A percentile compares a stretch with the other conserved stretches of the same genome.
Evolutionary conservation across 164 flowering plant species (phyloP).

Genomic region (Tinospora cordifolia): DNA sequence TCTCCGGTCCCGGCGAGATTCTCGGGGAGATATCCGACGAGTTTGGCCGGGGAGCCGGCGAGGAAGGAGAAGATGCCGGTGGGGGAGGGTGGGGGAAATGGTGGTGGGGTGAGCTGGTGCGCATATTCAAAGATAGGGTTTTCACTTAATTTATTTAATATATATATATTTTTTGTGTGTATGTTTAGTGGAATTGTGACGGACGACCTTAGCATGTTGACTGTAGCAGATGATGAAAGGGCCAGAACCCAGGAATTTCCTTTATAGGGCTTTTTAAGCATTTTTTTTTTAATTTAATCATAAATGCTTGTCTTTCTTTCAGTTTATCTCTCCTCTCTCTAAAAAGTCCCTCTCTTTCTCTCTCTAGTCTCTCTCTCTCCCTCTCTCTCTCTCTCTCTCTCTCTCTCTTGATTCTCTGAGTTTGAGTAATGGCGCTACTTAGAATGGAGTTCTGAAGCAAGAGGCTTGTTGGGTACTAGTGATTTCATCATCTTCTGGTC

Average conservation of each 20-base stretch:
- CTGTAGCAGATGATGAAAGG: constrained; percentile 29
- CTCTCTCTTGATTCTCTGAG: neutral
- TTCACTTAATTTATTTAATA: too few relatives aligned
- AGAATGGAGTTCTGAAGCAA: neutral
- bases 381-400: neutral
- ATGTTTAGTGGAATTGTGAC: neutral
- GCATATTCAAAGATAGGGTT: neutral
- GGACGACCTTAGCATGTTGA: constrained; percentile 16
- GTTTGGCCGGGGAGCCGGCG: neutral
- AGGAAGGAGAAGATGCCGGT: neutral
- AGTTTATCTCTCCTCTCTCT: neutral
- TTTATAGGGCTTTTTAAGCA: neutral
- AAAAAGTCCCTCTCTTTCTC: neutral
- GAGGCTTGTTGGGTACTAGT: neutral
- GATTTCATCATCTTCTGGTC: neutral
- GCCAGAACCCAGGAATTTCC: neutral
- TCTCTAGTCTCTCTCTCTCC: neutral
- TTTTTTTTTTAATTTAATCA: neutral
- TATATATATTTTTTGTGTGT: neutral
- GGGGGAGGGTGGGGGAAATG: neutral
- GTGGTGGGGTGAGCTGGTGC: constrained; percentile 1
- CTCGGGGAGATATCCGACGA: neutral
- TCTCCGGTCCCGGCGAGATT: neutral
- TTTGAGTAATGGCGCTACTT: neutral
- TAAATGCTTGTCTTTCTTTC: neutral